Percentiles rank a stretch among this genome's conserved stretches.
Evolutionary conservation across 345 rosid species (phyloP).

Genomic region (Euphorbia tirucalli): DNA sequence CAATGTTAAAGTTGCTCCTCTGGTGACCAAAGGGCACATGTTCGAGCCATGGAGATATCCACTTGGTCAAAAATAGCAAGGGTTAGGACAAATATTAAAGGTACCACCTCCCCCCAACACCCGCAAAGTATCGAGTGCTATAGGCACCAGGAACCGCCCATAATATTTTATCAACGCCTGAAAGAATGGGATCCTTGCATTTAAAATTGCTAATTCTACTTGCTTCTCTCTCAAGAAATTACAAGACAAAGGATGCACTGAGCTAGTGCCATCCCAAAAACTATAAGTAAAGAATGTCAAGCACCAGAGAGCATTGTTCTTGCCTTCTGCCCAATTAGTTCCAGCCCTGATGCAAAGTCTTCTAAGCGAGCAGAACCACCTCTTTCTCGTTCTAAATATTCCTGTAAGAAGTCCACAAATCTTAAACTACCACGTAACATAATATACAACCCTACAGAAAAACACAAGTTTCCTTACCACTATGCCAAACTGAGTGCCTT

Average conservation of each 20-base stretch:
- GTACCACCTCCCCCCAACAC: background rate
- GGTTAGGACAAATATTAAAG: background rate
- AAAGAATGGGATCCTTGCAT: background rate
- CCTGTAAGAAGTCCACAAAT: slow-evolving; percentile 46
- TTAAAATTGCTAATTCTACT: background rate
- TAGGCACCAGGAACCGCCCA: background rate
- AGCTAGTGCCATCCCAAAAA: slow-evolving; percentile 1
- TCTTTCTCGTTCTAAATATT: slow-evolving; percentile 93
- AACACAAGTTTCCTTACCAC: slow-evolving; percentile 55
- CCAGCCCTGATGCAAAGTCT: slow-evolving; percentile 89
- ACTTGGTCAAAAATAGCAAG: background rate
- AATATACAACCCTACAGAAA: slow-evolving; percentile 8
- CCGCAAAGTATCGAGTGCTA: background rate
- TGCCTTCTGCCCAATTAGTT: slow-evolving; percentile 86
- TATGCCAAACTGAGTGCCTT: slow-evolving; percentile 98
- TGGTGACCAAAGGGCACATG: background rate
- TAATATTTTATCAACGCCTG: background rate
- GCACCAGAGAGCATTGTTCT: background rate
- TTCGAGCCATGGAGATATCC: background rate
- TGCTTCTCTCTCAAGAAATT: background rate
- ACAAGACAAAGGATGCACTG: background rate
- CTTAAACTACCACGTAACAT: slow-evolving; percentile 8
- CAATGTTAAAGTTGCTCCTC: background rate
- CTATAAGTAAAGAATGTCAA: slow-evolving; percentile 1
- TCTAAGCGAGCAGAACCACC: slow-evolving; percentile 81